phyloP scores from a whole-genome alignment of 202 grass and related monocot genomes.

The Elaeis oleifera region DNA sequence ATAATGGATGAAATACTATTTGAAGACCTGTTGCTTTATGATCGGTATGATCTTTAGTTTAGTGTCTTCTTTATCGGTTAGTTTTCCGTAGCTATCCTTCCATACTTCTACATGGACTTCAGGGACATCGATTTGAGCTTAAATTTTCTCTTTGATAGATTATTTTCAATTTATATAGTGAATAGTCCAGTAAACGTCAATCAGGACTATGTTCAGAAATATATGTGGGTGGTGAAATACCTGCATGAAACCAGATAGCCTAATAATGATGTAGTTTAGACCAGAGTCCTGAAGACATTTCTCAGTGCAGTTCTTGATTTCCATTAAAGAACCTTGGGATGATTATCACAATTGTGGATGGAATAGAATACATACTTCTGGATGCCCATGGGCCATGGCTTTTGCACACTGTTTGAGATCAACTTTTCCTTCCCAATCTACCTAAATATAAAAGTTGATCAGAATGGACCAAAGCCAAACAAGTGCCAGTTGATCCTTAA shows the following conservation, averaged over 20 bases:
- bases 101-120: too few species aligned
- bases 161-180: too few species aligned
- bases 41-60: too few species aligned
- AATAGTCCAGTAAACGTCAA: too few species aligned
- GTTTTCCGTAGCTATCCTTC: too few species aligned
- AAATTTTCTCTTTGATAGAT: too few species aligned
- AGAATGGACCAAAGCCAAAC: constrained; percentile 5
- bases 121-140: too few species aligned
- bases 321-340: constrained; percentile 94
- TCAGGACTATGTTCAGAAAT: too few species aligned
- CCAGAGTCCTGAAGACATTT: constrained; percentile 86
- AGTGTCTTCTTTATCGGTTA: too few species aligned
- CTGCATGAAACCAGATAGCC: constrained; percentile 97
- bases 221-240: constrained; percentile 19
- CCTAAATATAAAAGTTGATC: constrained; percentile 70
- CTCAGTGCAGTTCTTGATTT: constrained; percentile 95
- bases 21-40: too few species aligned
- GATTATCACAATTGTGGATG: constrained; percentile 96
- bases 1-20: too few species aligned
- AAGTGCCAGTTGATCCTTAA: not conserved
- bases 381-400: constrained; percentile 63
- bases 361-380: constrained; percentile 94
- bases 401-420: constrained; percentile 95
- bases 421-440: constrained; percentile 99
- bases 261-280: constrained; percentile 66